Percentiles rank a stretch among this genome's conserved stretches.
phyloP scores from a whole-genome alignment of 768 basidiomycete species.

The Russula griseocarnosa region DNA sequence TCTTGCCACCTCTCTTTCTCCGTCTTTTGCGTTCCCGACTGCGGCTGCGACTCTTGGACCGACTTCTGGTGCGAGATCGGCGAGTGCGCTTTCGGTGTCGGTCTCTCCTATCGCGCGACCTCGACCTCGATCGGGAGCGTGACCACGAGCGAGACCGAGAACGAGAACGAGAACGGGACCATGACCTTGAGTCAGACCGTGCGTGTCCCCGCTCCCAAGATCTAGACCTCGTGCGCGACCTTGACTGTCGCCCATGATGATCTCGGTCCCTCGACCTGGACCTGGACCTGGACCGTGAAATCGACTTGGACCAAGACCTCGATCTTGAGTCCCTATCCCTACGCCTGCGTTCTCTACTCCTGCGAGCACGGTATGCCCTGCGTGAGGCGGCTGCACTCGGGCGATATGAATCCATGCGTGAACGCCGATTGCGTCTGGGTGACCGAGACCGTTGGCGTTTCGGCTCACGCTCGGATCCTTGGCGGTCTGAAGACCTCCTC shows the following conservation, averaged over 20 bases:
- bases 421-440: conserved; percentile 22
- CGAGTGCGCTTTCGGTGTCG: conserved; percentile 44
- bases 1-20: conserved; percentile 36
- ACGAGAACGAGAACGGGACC: conserved; percentile 37
- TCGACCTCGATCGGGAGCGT: conserved; percentile 18
- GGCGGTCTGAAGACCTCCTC: conserved; percentile 15
- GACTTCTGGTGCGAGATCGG: conserved; percentile 35
- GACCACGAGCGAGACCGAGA: conserved; percentile 28
- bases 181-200: conserved; percentile 24
- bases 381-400: conserved; percentile 21
- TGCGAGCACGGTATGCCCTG: conserved; percentile 22
- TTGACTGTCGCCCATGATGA: conserved; percentile 24
- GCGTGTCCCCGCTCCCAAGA: conserved; percentile 21
- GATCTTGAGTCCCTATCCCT: conserved; percentile 20
- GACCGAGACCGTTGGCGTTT: conserved; percentile 21
- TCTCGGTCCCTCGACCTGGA: conserved; percentile 39
- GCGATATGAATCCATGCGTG: conserved; percentile 26
- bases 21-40: conserved; percentile 38
- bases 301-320: conserved; percentile 21
- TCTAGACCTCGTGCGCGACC: conserved; percentile 25
- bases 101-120: conserved; percentile 31
- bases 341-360: conserved; percentile 20
- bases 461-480: conserved; percentile 16
- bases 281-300: conserved; percentile 20
- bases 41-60: conserved; percentile 40